A percentile compares a stretch with the other conserved stretches of the same genome.
These are phyloP conservation scores for Talaromyces trachyspermus DNA, from an alignment of 495 filamentous ascomycete species.

Conservation along the genomic window DNA sequence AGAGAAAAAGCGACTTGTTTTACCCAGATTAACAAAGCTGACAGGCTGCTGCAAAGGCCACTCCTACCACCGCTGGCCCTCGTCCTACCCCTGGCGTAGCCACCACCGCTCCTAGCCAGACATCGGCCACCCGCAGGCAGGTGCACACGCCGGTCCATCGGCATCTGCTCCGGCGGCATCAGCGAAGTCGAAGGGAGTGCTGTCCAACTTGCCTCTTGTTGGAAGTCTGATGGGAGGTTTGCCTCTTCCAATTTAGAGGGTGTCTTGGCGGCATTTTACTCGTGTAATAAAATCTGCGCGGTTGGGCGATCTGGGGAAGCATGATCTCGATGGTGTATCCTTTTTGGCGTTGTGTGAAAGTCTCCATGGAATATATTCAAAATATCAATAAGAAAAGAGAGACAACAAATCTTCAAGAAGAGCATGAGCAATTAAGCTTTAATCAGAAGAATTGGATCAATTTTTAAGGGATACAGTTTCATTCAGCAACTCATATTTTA, in stretches of 20 bases:
- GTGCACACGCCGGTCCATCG: background rate
- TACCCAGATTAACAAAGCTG: background rate
- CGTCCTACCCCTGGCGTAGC: constrained; percentile 18
- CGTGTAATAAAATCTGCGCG: too few species aligned
- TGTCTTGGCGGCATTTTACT: too few species aligned
- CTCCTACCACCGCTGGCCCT: constrained; percentile 11
- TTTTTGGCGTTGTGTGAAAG: too few species aligned
- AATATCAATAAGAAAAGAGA: too few species aligned
- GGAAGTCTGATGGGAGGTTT: constrained; percentile 20
- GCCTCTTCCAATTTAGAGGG: background rate
- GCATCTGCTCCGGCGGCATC: background rate
- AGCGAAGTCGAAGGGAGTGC: constrained; percentile 18
- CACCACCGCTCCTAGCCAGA: constrained; percentile 17
- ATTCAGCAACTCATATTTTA: too few species aligned
- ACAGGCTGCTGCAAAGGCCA: constrained; percentile 9
- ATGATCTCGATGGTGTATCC: too few species aligned
- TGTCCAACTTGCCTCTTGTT: constrained; percentile 26
- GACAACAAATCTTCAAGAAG: too few species aligned
- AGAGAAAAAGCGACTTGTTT: background rate
- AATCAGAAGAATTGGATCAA: too few species aligned
- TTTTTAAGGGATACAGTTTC: too few species aligned
- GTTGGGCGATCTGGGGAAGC: too few species aligned
- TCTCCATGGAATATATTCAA: too few species aligned
- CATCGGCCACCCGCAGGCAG: constrained; percentile 4
- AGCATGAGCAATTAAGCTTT: too few species aligned